Base-by-base conservation (phyloP, 805 yeast species). In the Lachancea kluyveri region DNA sequence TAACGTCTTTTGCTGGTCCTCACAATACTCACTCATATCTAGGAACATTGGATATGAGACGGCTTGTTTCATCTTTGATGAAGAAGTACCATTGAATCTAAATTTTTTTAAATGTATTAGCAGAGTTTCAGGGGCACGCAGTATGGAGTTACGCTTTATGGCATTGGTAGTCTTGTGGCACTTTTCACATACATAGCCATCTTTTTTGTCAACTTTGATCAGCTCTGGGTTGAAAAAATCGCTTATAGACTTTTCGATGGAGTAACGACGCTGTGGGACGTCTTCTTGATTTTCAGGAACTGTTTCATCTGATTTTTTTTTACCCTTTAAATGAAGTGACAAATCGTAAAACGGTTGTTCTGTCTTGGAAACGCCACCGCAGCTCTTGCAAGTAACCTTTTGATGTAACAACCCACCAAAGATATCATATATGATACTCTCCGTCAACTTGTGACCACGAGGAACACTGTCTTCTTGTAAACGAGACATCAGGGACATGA, bases 401-500 rank as follows among this genome's bases (percentile, higher is more conserved):
- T 92, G 98, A 46, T 79, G 73, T 35, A 90, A 62, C 25, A 84
- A 59, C 2, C 98, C 98, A 20, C 96, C 98, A 62, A 92, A 92
- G 14, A 92, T 84, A 52, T 90, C 96, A 58, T 90, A 87, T 11
- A 92, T 65, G 21, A 90, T 77, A 35, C 94, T 80, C 42, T 79
- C 70, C 43, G 81, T 82, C 49, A 88, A 64, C 52, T 88, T 88
- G 28, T 65, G 70, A n/a, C 95, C 96, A 51, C 74, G 79, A 21
- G 97, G 97, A 1, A 92, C 86, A 8, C 85, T 72, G 53, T 88
- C 96, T 52, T 88, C 96, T 59, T 88, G 97, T 31, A 88, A 61
- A 31, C 96, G 64, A 6, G 90, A 75, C 69, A 88, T 70, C 39
- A 88, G 64, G 8, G 95, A 84, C 96, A 88, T 88, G 56, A 81